A percentile compares a stretch with the other conserved stretches of the same genome.
Conservation (phyloP, 495 filamentous ascomycete genomes). For the Tuber borchii region DNA sequence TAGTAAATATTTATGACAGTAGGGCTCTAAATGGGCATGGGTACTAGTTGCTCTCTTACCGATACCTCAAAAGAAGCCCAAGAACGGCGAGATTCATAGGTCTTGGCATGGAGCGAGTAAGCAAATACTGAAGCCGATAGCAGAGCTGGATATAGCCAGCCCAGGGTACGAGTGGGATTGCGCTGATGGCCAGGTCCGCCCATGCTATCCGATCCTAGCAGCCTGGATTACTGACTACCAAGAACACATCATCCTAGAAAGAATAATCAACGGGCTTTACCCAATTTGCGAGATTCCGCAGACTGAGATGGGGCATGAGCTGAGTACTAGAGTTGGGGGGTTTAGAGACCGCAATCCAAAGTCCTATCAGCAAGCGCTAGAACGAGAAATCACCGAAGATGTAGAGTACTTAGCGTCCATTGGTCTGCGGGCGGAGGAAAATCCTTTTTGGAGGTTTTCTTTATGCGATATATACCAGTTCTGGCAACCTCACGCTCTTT, state of each 20-base stretch:
- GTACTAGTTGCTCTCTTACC: not conserved
- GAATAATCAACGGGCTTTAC: not conserved
- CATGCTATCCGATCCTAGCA: not conserved
- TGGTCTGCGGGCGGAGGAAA: not conserved
- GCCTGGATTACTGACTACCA: constrained; percentile 7
- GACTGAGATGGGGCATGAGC: not conserved
- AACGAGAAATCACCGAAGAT: not conserved
- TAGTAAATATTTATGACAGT: not conserved
- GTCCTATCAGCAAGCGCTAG: not conserved
- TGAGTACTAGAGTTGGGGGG: not conserved
- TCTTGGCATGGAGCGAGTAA: not conserved
- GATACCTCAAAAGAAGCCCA: not conserved
- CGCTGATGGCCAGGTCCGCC: too few relatives aligned
- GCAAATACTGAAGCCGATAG: not conserved
- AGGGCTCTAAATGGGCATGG: not conserved
- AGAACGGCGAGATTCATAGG: not conserved
- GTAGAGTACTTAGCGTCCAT: not conserved
- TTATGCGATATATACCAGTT: too few relatives aligned
- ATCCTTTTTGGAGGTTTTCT: not conserved
- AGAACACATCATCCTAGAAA: not conserved
- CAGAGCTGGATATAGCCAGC: not conserved
- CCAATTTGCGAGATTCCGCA: not conserved
- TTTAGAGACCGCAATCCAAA: not conserved
- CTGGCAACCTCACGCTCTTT: too few relatives aligned
- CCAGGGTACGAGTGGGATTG: not conserved